These are phyloP conservation scores for Trametes maxima DNA, from an alignment of 768 basidiomycete genomes.

Conservation along the genomic window DNA sequence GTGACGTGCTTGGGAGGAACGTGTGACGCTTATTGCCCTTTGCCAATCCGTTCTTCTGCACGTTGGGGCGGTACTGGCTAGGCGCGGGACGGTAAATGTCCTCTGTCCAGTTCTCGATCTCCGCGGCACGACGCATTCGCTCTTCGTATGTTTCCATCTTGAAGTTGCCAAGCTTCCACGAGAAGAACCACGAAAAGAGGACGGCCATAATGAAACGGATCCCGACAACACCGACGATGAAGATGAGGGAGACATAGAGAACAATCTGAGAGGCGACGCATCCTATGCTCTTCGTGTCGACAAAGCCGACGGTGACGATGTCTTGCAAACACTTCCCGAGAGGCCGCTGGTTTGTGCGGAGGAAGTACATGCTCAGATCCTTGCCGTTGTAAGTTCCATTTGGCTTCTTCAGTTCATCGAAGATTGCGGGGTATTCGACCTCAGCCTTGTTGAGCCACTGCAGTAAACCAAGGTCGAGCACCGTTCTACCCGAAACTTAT, in stretches of 20 bases:
- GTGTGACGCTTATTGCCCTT: constrained; percentile 57
- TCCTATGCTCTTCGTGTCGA: constrained; percentile 92
- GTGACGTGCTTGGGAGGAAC: constrained; percentile 67
- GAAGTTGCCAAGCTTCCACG: constrained; percentile 94
- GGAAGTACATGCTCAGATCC: constrained; percentile 86
- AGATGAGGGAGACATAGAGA: constrained; percentile 91
- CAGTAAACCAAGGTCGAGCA: constrained; percentile 88
- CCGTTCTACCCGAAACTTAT: constrained; percentile 50
- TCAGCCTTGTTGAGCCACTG: constrained; percentile 81
- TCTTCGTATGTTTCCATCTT: constrained; percentile 91
- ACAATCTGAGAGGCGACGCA: constrained; percentile 96
- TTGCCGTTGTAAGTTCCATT: constrained; percentile 77
- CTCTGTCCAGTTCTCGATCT: constrained; percentile 96
- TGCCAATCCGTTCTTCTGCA: constrained; percentile 67
- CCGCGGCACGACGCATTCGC: constrained; percentile 83
- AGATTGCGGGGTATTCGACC: constrained; percentile 81
- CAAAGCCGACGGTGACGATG: constrained; percentile 84
- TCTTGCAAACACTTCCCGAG: constrained; percentile 86
- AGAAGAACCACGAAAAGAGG: constrained; percentile 97
- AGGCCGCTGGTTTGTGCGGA: constrained; percentile 67
- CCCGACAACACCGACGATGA: constrained; percentile 95
- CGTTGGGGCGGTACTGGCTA: constrained; percentile 87
- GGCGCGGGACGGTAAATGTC: constrained; percentile 96
- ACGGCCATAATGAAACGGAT: constrained; percentile 98
- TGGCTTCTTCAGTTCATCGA: constrained; percentile 70